Conservation (phyloP, 371 early-diverging fungal genomes). For the Mortierella sp. region DNA sequence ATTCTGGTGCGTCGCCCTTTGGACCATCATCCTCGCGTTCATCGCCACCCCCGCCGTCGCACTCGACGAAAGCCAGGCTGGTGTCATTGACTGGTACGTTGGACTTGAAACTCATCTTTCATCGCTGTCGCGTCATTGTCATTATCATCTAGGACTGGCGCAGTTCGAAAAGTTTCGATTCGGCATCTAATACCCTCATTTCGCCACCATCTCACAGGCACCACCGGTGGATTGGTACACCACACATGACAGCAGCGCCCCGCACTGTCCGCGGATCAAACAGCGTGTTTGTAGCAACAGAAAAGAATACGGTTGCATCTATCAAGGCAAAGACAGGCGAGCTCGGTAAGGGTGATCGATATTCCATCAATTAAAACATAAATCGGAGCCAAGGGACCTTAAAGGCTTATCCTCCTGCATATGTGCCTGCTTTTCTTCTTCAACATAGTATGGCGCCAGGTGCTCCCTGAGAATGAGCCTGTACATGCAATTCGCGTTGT, state of each 20-base stretch:
- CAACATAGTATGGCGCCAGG: constrained; percentile 64
- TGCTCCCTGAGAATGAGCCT: constrained; percentile 53
- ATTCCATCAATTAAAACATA: too few relatives aligned
- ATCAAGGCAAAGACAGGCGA: constrained; percentile 65
- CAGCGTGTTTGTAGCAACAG: constrained; percentile 65
- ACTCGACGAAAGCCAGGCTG: constrained; percentile 64
- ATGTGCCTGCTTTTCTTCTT: too few relatives aligned
- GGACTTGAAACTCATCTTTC: background rate
- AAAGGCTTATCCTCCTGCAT: too few relatives aligned
- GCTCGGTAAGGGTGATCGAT: constrained; percentile 58
- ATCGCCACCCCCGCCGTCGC: constrained; percentile 44
- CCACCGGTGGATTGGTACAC: constrained; percentile 71
- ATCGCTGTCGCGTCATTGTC: background rate
- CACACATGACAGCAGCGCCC: constrained; percentile 50
- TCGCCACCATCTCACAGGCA: constrained; percentile 58
- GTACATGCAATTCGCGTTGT: constrained; percentile 28
- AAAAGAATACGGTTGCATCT: constrained; percentile 71
- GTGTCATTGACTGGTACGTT: constrained; percentile 66
- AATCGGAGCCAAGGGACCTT: too few relatives aligned
- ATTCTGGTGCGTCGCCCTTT: constrained; percentile 21
- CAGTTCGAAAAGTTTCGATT: too few relatives aligned
- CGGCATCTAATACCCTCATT: background rate
- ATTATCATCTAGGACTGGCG: too few relatives aligned
- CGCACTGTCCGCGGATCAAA: constrained; percentile 52
- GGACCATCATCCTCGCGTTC: constrained; percentile 37